phyloP scores from a whole-genome alignment of 352 stramenopile species.

The Pythium insidiosum region DNA sequence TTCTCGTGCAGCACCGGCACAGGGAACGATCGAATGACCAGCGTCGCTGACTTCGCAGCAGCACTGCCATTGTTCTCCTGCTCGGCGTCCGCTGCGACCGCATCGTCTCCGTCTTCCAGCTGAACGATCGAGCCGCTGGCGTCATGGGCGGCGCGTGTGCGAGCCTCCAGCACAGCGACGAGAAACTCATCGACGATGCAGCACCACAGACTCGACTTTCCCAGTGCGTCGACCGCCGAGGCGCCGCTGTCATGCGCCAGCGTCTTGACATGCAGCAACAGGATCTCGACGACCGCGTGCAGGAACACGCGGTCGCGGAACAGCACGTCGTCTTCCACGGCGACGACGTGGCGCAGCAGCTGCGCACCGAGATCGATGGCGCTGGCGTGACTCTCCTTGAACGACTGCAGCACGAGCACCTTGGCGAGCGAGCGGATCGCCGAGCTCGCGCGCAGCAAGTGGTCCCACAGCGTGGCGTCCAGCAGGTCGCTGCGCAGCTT shows the following conservation, averaged over 20 bases:
- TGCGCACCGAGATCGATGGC: slow-evolving; percentile 41
- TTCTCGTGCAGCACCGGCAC: slow-evolving; percentile 60
- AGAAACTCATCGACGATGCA: slow-evolving; percentile 59
- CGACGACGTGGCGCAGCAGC: slow-evolving; percentile 46
- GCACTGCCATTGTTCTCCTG: slow-evolving; percentile 2
- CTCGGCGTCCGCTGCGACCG: slow-evolving; percentile 11
- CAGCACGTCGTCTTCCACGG: slow-evolving; percentile 54
- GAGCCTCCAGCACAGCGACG: slow-evolving; percentile 25
- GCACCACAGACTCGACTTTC: slow-evolving; percentile 42
- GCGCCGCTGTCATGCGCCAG: slow-evolving; percentile 20
- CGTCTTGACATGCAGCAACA: slow-evolving; percentile 32
- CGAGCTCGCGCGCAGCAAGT: slow-evolving; percentile 59
- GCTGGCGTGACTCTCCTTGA: slow-evolving; percentile 52
- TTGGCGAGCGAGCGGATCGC: slow-evolving; percentile 62
- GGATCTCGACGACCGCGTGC: slow-evolving; percentile 52
- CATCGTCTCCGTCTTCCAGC: slow-evolving; percentile 19
- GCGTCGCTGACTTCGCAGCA: too few species aligned
- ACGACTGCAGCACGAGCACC: slow-evolving; percentile 56
- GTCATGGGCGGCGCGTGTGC: slow-evolving; percentile 19
- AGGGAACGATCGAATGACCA: too few species aligned
- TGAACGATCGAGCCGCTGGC: slow-evolving; percentile 24
- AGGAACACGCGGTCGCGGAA: slow-evolving; percentile 69
- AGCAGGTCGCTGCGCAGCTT: slow-evolving; percentile 38
- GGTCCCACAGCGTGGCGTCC: slow-evolving; percentile 48
- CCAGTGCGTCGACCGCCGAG: slow-evolving; percentile 30